Conservation (phyloP, 768 basidiomycete genomes). For the Tulasnella sp. region DNA sequence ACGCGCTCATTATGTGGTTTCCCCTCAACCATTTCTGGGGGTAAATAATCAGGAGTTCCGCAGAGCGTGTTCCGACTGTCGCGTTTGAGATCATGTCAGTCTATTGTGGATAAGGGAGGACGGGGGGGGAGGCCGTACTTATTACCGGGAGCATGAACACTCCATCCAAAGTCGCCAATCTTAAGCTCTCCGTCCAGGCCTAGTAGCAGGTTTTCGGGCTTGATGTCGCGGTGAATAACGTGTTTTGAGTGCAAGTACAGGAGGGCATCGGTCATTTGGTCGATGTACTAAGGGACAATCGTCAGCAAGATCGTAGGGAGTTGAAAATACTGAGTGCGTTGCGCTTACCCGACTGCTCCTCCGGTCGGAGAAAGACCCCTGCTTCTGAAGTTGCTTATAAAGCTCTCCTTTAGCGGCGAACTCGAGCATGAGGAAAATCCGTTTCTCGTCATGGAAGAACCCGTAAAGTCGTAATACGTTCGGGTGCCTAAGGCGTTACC, state of each 20-base stretch:
- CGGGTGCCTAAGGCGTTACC: constrained; percentile 43
- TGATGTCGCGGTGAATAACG: constrained; percentile 57
- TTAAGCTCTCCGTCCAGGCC: constrained; percentile 53
- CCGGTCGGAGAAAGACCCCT: constrained; percentile 47
- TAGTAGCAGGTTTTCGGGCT: constrained; percentile 54
- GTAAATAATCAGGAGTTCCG: constrained; percentile 54
- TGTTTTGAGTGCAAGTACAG: constrained; percentile 53
- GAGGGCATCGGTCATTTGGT: constrained; percentile 54
- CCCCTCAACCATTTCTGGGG: constrained; percentile 96
- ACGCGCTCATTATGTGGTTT: constrained; percentile 88
- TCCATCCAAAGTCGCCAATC: constrained; percentile 85
- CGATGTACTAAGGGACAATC: constrained; percentile 47
- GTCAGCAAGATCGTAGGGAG: not conserved
- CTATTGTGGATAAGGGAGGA: not conserved
- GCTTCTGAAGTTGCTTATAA: constrained; percentile 47
- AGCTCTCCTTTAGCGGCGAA: constrained; percentile 49
- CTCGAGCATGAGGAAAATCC: constrained; percentile 49
- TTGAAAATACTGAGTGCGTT: not conserved
- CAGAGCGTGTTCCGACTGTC: constrained; percentile 50
- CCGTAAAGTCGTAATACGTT: constrained; percentile 50
- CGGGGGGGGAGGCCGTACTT: constrained; percentile 29
- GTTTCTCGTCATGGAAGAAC: constrained; percentile 49
- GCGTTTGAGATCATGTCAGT: constrained; percentile 27
- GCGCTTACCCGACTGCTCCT: constrained; percentile 44
- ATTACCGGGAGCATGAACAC: constrained; percentile 66